A percentile compares a stretch with the other conserved stretches of the same genome.
Conservation (phyloP, 2,329 filamentous ascomycete species). For the Eurotiales sp. region DNA sequence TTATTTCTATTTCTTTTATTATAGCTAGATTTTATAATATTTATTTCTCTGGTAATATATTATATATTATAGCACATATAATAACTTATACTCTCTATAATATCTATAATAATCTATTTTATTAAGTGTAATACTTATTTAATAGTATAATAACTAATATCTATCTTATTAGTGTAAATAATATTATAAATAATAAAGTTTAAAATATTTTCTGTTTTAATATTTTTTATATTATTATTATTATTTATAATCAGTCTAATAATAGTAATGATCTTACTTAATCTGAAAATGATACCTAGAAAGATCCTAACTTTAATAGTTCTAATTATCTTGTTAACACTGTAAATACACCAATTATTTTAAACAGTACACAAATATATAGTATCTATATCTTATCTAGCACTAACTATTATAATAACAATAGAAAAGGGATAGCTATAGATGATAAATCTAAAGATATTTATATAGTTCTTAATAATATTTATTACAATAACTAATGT, state of each 20-base stretch:
- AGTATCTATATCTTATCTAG: constrained; percentile 10
- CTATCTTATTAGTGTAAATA: constrained; percentile 3
- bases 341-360: constrained; percentile 5
- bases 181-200: constrained; percentile 1
- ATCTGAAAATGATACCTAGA: background rate
- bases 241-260: constrained; percentile 13
- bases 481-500: constrained; percentile 8
- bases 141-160: constrained; percentile 5
- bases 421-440: background rate
- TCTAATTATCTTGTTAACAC: constrained; percentile 8
- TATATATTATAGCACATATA: constrained; percentile 8
- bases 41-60: constrained; percentile 6
- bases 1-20: background rate
- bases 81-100: constrained; percentile 8
- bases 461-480: constrained; percentile 10
- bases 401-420: constrained; percentile 9
- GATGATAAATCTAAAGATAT: constrained; percentile 6
- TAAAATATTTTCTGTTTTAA: constrained; percentile 9
- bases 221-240: constrained; percentile 9
- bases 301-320: constrained; percentile 1
- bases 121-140: constrained; percentile 4
- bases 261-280: constrained; percentile 10
- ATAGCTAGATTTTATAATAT: constrained; percentile 6
- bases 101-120: constrained; percentile 1
- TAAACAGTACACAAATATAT: constrained; percentile 11